Evolutionary conservation across 441 rosid genomes (phyloP), one percentile per base, ranked within the genome.

Genomic region (Caryocar brasiliense): DNA sequence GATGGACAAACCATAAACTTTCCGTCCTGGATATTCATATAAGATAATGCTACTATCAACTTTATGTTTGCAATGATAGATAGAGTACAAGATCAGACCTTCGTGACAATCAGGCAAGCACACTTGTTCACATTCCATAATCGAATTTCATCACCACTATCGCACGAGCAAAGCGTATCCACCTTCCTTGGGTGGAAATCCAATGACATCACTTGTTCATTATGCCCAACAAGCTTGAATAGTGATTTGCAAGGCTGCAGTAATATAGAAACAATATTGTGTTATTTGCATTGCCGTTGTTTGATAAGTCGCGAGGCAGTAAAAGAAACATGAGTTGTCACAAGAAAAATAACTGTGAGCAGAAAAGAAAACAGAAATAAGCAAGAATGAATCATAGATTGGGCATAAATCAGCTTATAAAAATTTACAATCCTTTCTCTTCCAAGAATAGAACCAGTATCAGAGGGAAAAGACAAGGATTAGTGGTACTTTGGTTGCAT

Each of bases 111-210:
- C 9, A 25, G 3, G 53, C 64, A 76, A 40, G 53, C 40, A 37
- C 57, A 9, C 0, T 55, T 54, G 27, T 65, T 39, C 40, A 70
- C 40, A 38, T 72, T 50, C 82, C 82, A 76, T 10, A 70, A 37
- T 9, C 74, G 52, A 18, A 76, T 73, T 53, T 66, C 74, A 45
- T 65, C 69, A 48, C 70, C 43, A 19, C 43, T 26, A 30, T 70
- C 79, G 34, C 70, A 61, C 12, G 72, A 76, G 52, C 72, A 70
- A 40, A 73, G 74, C 15, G 67, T 49, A 39, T 73, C 72, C 1
- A 45, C 42, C 28, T 56, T 52, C 28, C 44, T 53, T 5, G 76
- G 78, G 58, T 73, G 76, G 45, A 76, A 73, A 53, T 73, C 82
- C 42, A 70, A 42, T 46, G 81, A 61, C 23, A 32, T 25, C 42